Percentiles rank a stretch among this genome's conserved stretches.
phyloP scores from a whole-genome alignment of 2,329 filamentous ascomycete species.

The Fusarium sp. region DNA sequence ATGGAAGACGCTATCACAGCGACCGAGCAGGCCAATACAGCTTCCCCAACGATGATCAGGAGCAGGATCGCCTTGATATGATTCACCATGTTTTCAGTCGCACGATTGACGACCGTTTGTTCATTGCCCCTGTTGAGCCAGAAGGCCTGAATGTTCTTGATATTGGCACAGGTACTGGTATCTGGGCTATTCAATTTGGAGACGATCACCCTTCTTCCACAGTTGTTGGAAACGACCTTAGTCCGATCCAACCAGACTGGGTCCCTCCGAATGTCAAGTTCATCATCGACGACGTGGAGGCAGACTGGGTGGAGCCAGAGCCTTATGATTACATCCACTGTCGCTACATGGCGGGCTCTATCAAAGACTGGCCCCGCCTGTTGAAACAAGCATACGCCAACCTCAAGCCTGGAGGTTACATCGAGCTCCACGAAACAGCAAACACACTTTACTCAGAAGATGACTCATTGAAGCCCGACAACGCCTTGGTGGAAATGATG shows the following conservation, averaged over 20 bases:
- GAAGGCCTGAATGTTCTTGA: constrained; percentile 58
- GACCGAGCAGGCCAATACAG: constrained; percentile 55
- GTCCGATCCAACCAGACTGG: constrained; percentile 60
- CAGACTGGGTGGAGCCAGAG: constrained; percentile 60
- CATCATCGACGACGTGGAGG: constrained; percentile 70
- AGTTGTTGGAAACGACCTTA: constrained; percentile 57
- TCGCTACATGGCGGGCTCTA: constrained; percentile 53
- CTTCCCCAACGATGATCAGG: constrained; percentile 56
- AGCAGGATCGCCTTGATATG: constrained; percentile 58
- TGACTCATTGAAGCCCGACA: constrained; percentile 53
- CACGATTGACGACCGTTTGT: constrained; percentile 53
- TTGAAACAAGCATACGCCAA: constrained; percentile 50
- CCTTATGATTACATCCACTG: constrained; percentile 55
- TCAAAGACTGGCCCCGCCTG: constrained; percentile 50
- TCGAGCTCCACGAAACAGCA: constrained; percentile 61
- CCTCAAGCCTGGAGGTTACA: constrained; percentile 62
- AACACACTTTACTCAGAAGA: constrained; percentile 56
- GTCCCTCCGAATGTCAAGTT: constrained; percentile 71
- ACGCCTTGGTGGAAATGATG: constrained; percentile 53
- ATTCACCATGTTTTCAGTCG: constrained; percentile 53
- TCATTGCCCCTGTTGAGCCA: constrained; percentile 54
- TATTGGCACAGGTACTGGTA: constrained; percentile 61
- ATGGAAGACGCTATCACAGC: constrained; percentile 58
- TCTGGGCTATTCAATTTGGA: constrained; percentile 63
- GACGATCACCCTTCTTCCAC: constrained; percentile 54